Conservation (phyloP, 192 early-diverging fungal genomes). For the Backusella psychrophila region DNA sequence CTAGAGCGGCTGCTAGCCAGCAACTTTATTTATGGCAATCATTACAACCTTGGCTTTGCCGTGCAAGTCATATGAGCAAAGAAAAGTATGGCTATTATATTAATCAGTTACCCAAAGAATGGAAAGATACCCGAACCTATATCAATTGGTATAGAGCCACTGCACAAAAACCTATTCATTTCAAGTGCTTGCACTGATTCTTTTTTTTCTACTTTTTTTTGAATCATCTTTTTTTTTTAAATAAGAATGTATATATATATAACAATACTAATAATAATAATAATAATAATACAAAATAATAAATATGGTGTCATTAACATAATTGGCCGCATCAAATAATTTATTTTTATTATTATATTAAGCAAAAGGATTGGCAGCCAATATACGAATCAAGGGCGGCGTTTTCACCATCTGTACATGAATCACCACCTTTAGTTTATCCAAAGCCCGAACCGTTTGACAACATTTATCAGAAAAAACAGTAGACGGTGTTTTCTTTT, state of each 20-base stretch:
- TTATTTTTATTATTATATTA: neutral
- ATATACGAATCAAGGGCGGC: constrained; percentile 53
- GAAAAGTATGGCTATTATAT: constrained; percentile 13
- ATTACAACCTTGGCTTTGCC: constrained; percentile 16
- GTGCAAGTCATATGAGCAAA: neutral
- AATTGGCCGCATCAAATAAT: neutral
- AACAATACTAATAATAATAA: neutral
- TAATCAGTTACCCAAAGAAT: constrained; percentile 19
- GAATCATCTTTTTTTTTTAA: neutral
- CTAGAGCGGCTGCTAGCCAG: constrained; percentile 17
- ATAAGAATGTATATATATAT: neutral
- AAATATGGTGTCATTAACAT: too few species aligned
- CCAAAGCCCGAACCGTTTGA: constrained; percentile 42
- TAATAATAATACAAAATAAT: neutral
- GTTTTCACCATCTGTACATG: constrained; percentile 46
- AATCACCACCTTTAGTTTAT: constrained; percentile 44
- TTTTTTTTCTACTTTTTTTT: neutral
- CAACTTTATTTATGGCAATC: neutral
- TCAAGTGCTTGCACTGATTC: neutral
- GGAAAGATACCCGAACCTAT: constrained; percentile 24
- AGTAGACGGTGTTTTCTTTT: constrained; percentile 20
- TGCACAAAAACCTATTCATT: constrained; percentile 26
- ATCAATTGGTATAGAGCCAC: constrained; percentile 31
- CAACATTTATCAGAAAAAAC: constrained; percentile 18
- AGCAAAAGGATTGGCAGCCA: constrained; percentile 48